A percentile compares a stretch with the other conserved stretches of the same genome.
Conservation (phyloP, 805 yeast species). For the Naumovozyma dairenensis region DNA sequence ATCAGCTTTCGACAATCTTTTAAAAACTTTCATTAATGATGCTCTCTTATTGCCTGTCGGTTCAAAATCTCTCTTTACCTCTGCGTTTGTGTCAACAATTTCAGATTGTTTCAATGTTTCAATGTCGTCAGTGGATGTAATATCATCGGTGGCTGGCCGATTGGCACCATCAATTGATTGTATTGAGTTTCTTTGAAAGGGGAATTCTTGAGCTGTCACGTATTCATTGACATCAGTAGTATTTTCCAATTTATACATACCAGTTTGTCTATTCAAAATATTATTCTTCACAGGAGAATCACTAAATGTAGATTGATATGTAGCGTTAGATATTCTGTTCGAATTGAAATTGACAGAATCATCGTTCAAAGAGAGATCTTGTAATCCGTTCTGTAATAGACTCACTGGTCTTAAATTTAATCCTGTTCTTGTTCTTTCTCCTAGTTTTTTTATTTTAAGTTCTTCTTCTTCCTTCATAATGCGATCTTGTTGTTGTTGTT, state of each 20-base stretch:
- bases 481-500: conserved; percentile 6
- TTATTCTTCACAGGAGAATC: conserved; percentile 17
- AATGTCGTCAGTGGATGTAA: too few relatives aligned
- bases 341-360: conserved; percentile 1
- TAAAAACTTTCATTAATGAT: not conserved
- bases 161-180: not conserved
- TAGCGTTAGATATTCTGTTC: conserved; percentile 15
- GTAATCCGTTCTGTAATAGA: conserved; percentile 14
- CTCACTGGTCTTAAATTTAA: conserved; percentile 15
- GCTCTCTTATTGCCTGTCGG: too few relatives aligned
- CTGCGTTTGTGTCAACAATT: too few relatives aligned
- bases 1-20: not conserved
- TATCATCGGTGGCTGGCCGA: not conserved
- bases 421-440: conserved; percentile 3
- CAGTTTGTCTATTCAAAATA: conserved; percentile 16
- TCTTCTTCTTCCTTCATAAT: too few relatives aligned
- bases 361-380: conserved; percentile 9
- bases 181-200: not conserved
- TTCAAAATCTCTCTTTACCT: too few relatives aligned
- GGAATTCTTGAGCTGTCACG: conserved; percentile 25
- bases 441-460: conserved; percentile 1
- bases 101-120: too few relatives aligned
- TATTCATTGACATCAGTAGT: conserved; percentile 19
- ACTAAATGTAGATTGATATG: conserved; percentile 20
- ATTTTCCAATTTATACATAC: conserved; percentile 21